A percentile compares a stretch with the other conserved stretches of the same genome.
phyloP scores from a whole-genome alignment of 2,329 filamentous ascomycete genomes.

The Dactylonectria estremocensis region DNA sequence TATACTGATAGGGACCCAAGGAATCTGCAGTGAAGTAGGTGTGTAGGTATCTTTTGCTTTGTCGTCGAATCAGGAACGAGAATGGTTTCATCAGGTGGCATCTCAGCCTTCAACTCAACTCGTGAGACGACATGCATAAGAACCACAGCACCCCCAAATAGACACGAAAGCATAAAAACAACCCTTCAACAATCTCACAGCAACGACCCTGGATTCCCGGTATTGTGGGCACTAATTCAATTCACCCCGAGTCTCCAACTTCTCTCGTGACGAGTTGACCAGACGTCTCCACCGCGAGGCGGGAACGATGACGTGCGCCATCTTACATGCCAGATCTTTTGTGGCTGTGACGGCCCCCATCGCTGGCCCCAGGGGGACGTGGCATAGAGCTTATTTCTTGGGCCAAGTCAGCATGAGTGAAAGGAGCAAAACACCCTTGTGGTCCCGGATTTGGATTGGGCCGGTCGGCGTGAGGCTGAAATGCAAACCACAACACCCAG shows the following conservation, averaged over 20 bases:
- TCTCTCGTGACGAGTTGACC: not conserved
- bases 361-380: not conserved
- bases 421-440: not conserved
- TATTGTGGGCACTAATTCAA: no score
- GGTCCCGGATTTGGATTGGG: not conserved
- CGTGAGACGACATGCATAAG: no score
- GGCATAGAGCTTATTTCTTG: not conserved
- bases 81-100: no score
- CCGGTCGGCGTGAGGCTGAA: not conserved
- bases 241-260: not conserved
- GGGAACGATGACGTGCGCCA: not conserved
- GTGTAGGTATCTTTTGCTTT: no score
- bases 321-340: not conserved
- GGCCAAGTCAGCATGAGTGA: not conserved
- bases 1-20: no score
- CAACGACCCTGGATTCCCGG: not conserved
- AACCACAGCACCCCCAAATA: no score
- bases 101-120: no score
- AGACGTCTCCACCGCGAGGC: not conserved
- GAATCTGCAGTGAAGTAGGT: no score
- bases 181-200: not conserved
- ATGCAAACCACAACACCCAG: not conserved
- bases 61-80: no score
- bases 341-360: not conserved
- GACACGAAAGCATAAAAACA: not conserved